These are phyloP conservation scores for Emmonsiellopsis sp. DNA, from an alignment of 2,329 filamentous ascomycete species.

Conservation along the genomic window DNA sequence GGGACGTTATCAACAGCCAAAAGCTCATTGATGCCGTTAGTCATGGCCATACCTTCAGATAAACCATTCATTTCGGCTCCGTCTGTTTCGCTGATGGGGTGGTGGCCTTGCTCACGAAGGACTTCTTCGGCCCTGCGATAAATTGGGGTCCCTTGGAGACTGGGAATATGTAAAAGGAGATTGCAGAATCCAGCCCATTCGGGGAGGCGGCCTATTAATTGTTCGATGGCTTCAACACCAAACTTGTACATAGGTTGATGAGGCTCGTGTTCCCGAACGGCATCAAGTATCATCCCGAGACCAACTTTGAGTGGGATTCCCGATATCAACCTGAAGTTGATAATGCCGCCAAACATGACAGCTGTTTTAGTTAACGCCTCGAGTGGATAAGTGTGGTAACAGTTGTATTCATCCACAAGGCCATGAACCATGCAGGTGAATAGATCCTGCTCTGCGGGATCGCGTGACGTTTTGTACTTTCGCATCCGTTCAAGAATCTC, in stretches of 20 bases:
- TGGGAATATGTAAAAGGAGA: conserved; percentile 71
- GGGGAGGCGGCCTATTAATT: conserved; percentile 69
- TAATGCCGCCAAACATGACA: conserved; percentile 92
- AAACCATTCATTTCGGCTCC: conserved; percentile 27
- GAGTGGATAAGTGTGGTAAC: conserved; percentile 92
- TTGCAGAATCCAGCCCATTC: conserved; percentile 97
- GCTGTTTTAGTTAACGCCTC: conserved; percentile 92
- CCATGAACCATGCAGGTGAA: conserved; percentile 99
- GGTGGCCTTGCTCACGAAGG: conserved; percentile 56
- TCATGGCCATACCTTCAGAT: conserved; percentile 41
- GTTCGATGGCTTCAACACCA: conserved; percentile 85
- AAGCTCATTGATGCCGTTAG: conserved; percentile 63
- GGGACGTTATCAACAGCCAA: conserved; percentile 50
- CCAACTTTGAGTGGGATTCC: conserved; percentile 86
- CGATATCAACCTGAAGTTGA: conserved; percentile 84
- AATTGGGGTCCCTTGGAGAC: conserved; percentile 74
- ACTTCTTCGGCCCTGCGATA: conserved; percentile 76
- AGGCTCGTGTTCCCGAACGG: conserved; percentile 73
- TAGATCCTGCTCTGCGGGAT: conserved; percentile 79
- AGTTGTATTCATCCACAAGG: conserved; percentile 91
- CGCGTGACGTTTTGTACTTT: conserved; percentile 77
- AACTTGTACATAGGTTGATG: conserved; percentile 97
- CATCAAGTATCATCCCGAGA: conserved; percentile 96
- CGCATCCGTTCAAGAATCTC: conserved; percentile 78
- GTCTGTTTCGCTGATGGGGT: conserved; percentile 49